Percentiles rank a stretch among this genome's conserved stretches.
Evolutionary conservation across 495 filamentous ascomycete genomes (phyloP).

Genomic region (Annulohypoxylon maeteangense): DNA sequence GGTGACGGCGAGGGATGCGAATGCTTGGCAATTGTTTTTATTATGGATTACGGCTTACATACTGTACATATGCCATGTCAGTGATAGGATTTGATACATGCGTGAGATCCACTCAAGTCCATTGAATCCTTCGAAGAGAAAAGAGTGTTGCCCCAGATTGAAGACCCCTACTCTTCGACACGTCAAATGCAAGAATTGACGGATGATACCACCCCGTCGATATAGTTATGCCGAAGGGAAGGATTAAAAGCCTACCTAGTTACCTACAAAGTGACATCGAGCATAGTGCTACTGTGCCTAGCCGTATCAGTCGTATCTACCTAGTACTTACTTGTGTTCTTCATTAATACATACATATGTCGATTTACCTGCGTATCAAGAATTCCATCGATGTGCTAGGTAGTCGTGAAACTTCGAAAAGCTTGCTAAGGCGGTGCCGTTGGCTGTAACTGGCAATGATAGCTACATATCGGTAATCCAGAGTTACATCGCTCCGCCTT

Average conservation of each 20-base stretch:
- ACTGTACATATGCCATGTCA: conserved; percentile 9
- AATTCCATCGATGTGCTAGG: conserved; percentile 10
- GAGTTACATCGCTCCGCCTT: conserved; percentile 27
- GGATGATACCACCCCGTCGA: neutral
- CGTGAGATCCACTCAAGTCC: conserved; percentile 20
- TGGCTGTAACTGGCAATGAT: conserved; percentile 21
- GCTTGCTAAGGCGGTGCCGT: conserved; percentile 10
- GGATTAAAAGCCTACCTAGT: too few relatives aligned
- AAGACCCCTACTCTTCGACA: neutral
- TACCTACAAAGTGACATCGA: neutral
- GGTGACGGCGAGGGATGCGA: conserved; percentile 17
- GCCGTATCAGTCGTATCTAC: neutral
- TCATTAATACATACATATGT: neutral
- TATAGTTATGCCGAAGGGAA: conserved; percentile 5
- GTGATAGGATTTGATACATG: conserved; percentile 35
- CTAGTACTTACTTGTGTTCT: neutral
- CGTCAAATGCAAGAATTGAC: neutral
- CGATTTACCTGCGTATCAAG: neutral
- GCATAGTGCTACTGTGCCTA: neutral
- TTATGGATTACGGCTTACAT: conserved; percentile 27
- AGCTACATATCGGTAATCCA: conserved; percentile 13
- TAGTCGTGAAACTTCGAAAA: conserved; percentile 21
- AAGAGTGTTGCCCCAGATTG: conserved; percentile 10
- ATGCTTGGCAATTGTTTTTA: conserved; percentile 30
- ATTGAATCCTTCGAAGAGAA: conserved; percentile 36